Percentiles rank a stretch among this genome's conserved stretches.
Evolutionary conservation across 2,329 filamentous ascomycete species (phyloP).

Genomic region (Pyricularia sp.): DNA sequence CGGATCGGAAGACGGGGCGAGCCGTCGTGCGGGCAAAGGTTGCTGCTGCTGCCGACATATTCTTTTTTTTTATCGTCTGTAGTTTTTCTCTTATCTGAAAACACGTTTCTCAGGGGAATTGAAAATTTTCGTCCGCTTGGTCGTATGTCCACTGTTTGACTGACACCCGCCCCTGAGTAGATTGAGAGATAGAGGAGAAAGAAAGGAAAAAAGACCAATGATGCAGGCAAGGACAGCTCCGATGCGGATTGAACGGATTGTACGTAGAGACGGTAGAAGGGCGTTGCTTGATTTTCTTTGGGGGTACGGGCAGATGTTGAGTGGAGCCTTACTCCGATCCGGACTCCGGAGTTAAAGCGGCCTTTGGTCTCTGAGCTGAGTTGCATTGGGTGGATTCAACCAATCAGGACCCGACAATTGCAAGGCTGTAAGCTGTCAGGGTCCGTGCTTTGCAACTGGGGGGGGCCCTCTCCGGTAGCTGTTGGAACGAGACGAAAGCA

Average conservation of each 20-base stretch:
- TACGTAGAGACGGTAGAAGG: background rate
- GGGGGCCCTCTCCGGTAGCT: background rate
- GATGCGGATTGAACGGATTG: background rate
- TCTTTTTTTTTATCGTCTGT: background rate
- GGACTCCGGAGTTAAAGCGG: background rate
- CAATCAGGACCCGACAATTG: background rate
- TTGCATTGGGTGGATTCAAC: background rate
- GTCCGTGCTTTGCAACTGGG: background rate
- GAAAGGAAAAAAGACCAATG: background rate
- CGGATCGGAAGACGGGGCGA: constrained; percentile 43
- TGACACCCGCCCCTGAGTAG: background rate
- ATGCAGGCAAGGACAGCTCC: background rate
- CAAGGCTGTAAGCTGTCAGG: background rate
- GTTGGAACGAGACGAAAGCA: background rate
- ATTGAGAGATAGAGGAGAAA: background rate
- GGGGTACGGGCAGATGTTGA: background rate
- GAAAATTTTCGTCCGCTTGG: background rate
- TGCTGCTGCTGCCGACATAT: constrained; percentile 29
- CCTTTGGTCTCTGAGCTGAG: background rate
- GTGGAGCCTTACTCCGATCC: background rate
- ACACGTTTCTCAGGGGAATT: background rate
- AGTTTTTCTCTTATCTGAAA: background rate
- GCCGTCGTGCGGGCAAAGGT: constrained; percentile 35
- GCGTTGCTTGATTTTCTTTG: background rate
- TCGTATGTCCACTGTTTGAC: background rate